Evolutionary conservation across 257 asterid species (phyloP).

Genomic region (Fraxinus pennsylvanica): DNA sequence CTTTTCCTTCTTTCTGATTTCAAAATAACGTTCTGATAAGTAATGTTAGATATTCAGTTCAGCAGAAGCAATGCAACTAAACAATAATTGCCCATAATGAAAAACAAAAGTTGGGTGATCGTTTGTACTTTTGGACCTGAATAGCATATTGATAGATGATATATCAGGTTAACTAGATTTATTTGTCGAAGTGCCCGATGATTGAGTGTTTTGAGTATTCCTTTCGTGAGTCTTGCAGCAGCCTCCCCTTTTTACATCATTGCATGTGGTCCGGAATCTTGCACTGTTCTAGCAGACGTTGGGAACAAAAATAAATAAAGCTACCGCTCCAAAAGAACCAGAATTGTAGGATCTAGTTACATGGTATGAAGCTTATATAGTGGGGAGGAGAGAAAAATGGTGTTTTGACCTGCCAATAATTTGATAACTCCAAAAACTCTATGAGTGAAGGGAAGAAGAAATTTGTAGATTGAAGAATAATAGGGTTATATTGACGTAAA

Average conservation of each 20-base stretch:
- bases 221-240: background rate
- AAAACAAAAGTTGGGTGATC: background rate
- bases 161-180: background rate
- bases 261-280: background rate
- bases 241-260: background rate
- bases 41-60: background rate
- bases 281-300: background rate
- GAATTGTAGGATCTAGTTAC: background rate
- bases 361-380: constrained; percentile 18
- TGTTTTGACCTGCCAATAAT: background rate
- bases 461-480: background rate
- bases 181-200: background rate
- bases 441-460: constrained; percentile 1
- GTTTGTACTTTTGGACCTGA: background rate
- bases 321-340: background rate
- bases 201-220: background rate
- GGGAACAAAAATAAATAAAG: background rate
- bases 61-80: background rate
- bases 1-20: constrained; percentile 7
- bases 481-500: background rate
- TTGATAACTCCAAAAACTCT: constrained; percentile 8
- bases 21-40: background rate
- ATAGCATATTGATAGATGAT: background rate
- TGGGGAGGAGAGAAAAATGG: constrained; percentile 13
- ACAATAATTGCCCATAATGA: background rate